These are phyloP conservation scores for Ophiostoma ulmi DNA, from an alignment of 2,329 filamentous ascomycete genomes.

Conservation along the genomic window DNA sequence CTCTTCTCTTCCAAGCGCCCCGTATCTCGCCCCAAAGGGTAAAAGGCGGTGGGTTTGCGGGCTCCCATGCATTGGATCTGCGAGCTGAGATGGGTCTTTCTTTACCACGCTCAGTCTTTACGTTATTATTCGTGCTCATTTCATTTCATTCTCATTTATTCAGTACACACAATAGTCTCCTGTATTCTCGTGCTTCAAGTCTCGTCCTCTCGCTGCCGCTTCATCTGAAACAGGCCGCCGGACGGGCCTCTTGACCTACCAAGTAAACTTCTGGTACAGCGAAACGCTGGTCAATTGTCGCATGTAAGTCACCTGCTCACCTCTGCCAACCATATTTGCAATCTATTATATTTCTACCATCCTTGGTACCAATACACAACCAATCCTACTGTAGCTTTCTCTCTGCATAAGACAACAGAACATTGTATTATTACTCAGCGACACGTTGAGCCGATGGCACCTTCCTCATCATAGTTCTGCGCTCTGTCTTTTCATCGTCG, in stretches of 20 bases:
- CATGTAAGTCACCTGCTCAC: background rate
- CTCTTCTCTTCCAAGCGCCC: background rate
- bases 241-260: background rate
- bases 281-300: background rate
- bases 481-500: slow-evolving; percentile 5
- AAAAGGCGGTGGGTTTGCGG: background rate
- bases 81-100: slow-evolving; percentile 19
- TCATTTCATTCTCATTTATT: background rate
- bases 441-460: background rate
- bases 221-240: background rate
- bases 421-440: slow-evolving; percentile 7
- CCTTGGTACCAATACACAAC: background rate
- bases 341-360: background rate
- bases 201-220: background rate
- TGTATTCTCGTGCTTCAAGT: background rate
- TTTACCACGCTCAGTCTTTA: background rate
- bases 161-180: too few species aligned
- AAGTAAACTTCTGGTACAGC: background rate
- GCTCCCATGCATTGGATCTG: slow-evolving; percentile 16
- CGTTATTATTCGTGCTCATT: background rate
- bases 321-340: background rate
- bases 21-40: background rate
- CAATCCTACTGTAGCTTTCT: background rate
- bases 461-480: slow-evolving; percentile 6
- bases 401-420: background rate